These are phyloP conservation scores for Magnolia kwangsiensis DNA, from an alignment of 164 flowering plant species.

Conservation along the genomic window DNA sequence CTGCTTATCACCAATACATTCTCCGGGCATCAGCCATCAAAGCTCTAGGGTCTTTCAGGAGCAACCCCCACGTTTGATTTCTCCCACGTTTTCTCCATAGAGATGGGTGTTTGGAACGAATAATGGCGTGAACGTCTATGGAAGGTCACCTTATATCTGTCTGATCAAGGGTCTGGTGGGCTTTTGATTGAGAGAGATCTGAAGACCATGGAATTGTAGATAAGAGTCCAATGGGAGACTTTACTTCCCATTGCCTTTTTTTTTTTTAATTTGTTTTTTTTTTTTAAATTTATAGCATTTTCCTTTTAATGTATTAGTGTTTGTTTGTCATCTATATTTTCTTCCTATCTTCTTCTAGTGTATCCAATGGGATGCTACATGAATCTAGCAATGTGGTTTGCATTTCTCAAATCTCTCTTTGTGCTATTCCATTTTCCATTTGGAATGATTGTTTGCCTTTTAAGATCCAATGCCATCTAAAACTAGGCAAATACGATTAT, in stretches of 20 bases:
- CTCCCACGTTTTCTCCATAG: not conserved
- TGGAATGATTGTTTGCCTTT: too few species aligned
- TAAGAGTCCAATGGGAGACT: slow-evolving; percentile 10
- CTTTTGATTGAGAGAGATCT: not conserved
- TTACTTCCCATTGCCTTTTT: not conserved
- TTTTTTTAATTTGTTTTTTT: not conserved
- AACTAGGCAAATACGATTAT: too few species aligned
- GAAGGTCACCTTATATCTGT: slow-evolving; percentile 3
- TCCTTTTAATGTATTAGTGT: not conserved
- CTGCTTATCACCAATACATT: slow-evolving; percentile 73
- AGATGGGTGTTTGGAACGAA: slow-evolving; percentile 3
- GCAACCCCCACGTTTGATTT: slow-evolving; percentile 35
- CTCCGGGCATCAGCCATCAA: slow-evolving; percentile 86
- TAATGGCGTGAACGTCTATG: not conserved
- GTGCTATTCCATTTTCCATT: not conserved
- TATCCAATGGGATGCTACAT: slow-evolving; percentile 1
- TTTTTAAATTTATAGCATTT: slow-evolving; percentile 5
- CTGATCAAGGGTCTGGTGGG: not conserved
- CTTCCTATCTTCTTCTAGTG: not conserved
- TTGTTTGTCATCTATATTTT: not conserved
- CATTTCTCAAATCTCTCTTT: not conserved
- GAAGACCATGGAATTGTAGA: slow-evolving; percentile 18
- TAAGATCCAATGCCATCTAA: too few species aligned
- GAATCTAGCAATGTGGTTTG: slow-evolving; percentile 6
- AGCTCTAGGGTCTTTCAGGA: slow-evolving; percentile 89